Base-by-base conservation (phyloP, 768 basidiomycete species). In the Leccinum incarnatum region DNA sequence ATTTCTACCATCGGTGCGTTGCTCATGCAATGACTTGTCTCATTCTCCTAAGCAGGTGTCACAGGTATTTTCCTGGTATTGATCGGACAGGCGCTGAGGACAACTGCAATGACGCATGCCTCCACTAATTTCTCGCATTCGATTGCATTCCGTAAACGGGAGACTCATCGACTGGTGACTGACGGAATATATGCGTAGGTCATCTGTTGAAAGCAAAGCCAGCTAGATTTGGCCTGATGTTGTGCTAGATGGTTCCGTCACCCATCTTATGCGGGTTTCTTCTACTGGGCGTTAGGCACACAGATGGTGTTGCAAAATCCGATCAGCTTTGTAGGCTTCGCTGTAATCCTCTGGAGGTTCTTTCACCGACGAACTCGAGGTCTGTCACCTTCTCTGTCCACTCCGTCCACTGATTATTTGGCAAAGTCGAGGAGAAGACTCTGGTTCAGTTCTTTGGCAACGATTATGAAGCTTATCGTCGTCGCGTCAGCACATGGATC, bases 241-340 rank as follows among this genome's bases (percentile, higher is more conserved):
- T 51, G 21, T 29, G 46, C 46, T 34, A 70, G 69, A 23, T 72
- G 63, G 84, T 88, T 87, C 60, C 85, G 97, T 14, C 97, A 99
- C 74, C 97, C 97, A 11, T 97, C 96, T 0, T 99, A 99, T 65
- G 84, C 92, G 2, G 97, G 95, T 2, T 99, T 98, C 78, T 96
- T 91, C 73, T 98, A 96, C 72, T 98, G 97, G 97, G 95, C 94
- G 0, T 68, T 99, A 27, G 94, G 95, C 2, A 97, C 94, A 0
- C 97, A 99, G 71, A 75, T 98, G 37, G 83, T 93, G 1, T 79
- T 98, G 21, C 94, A 94, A 69, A 99, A 98, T 69, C 83, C 90
- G 0, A 30, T 94, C 15, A 85, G 86, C 14, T 86, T 91, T 62
- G 47, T 86, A 2, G 71, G 84, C 2, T 98, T 89, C 68, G 67